Evolutionary conservation across 768 basidiomycete genomes (phyloP).

Genomic region (Punctularia strigosozonata): DNA sequence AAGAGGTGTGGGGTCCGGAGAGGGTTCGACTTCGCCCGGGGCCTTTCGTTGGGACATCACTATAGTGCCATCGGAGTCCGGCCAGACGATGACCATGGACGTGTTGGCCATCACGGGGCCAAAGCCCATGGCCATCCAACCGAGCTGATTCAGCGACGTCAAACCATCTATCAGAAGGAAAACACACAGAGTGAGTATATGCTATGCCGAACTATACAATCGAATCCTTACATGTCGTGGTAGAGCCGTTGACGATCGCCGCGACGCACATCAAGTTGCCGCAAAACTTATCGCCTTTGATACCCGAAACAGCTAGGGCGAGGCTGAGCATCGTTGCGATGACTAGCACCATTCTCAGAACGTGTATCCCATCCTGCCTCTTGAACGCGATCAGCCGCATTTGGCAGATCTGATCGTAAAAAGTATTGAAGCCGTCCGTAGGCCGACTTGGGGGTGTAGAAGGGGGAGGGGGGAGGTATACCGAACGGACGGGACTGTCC

Average conservation of each 20-base stretch:
- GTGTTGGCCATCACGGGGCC: slow-evolving; percentile 36
- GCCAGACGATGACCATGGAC: slow-evolving; percentile 48
- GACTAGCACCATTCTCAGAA: slow-evolving; percentile 3
- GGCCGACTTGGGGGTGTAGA: too few relatives aligned
- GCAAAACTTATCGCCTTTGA: slow-evolving; percentile 35
- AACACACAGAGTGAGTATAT: neutral
- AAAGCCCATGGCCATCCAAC: slow-evolving; percentile 51
- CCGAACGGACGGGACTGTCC: too few relatives aligned
- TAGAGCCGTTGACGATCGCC: slow-evolving; percentile 29
- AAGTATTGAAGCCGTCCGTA: too few relatives aligned
- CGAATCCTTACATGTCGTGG: slow-evolving; percentile 38
- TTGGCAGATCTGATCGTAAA: too few relatives aligned
- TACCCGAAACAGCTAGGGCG: slow-evolving; percentile 14
- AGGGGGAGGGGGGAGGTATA: too few relatives aligned
- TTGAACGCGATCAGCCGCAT: too few relatives aligned
- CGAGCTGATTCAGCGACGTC: slow-evolving; percentile 26
- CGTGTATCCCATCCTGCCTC: slow-evolving; percentile 1
- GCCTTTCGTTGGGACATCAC: slow-evolving; percentile 50
- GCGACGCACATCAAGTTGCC: slow-evolving; percentile 33
- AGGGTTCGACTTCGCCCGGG: slow-evolving; percentile 34
- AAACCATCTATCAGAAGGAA: slow-evolving; percentile 28
- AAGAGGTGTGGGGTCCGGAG: slow-evolving; percentile 28
- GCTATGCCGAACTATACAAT: neutral
- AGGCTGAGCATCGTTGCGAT: slow-evolving; percentile 6
- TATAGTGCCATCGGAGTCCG: slow-evolving; percentile 35